These are phyloP conservation scores for Citeromyces siamensis DNA, from an alignment of 1,139 yeast species.

Conservation along the genomic window DNA sequence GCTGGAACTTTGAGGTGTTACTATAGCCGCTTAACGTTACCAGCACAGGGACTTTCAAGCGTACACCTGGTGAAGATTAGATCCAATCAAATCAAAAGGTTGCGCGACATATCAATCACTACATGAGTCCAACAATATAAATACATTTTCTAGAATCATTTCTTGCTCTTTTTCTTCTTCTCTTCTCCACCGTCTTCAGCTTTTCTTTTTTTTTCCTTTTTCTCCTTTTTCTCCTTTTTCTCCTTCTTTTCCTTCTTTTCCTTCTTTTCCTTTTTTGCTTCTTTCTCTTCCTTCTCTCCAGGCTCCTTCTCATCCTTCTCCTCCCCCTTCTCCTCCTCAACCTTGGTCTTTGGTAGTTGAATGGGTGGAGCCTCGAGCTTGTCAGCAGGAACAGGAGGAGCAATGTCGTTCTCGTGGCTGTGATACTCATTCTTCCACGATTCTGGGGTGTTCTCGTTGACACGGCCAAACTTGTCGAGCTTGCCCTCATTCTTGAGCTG, in stretches of 20 bases:
- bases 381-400: conserved; percentile 24
- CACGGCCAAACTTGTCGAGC: conserved; percentile 90
- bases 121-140: no score
- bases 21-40: no score
- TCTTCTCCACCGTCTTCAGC: conserved; percentile 33
- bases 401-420: conserved; percentile 61
- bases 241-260: conserved; percentile 41
- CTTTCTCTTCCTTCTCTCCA: conserved; percentile 18
- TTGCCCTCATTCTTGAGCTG: conserved; percentile 96
- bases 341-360: conserved; percentile 33
- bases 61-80: no score
- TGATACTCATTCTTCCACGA: conserved; percentile 85
- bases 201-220: conserved; percentile 41
- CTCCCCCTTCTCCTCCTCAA: conserved; percentile 25
- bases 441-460: conserved; percentile 86
- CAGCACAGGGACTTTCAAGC: no score
- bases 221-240: conserved; percentile 51
- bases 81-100: no score
- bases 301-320: conserved; percentile 21
- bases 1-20: no score
- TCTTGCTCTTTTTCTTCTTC: background rate
- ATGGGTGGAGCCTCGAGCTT: conserved; percentile 30
- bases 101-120: no score
- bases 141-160: background rate
- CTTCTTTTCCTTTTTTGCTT: conserved; percentile 28